These are phyloP conservation scores for Endoconidiophora laricicola DNA, from an alignment of 2,329 filamentous ascomycete genomes.

Conservation along the genomic window DNA sequence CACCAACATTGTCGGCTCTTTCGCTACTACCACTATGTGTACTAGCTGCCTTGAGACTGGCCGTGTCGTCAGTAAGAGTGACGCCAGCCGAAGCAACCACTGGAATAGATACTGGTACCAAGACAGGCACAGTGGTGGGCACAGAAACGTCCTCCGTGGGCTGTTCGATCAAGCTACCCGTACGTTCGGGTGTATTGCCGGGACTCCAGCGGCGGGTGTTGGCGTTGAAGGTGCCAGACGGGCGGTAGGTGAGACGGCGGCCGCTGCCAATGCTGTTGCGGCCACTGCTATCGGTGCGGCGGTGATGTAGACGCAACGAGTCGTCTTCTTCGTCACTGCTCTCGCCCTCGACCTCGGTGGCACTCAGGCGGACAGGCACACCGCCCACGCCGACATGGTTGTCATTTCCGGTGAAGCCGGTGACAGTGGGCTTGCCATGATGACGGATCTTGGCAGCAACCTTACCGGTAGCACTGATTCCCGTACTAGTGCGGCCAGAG, in stretches of 20 bases:
- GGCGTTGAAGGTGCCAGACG: slow-evolving; percentile 30
- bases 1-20: slow-evolving; percentile 42
- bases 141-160: slow-evolving; percentile 4
- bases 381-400: slow-evolving; percentile 62
- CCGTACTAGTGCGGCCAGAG: slow-evolving; percentile 42
- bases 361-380: slow-evolving; percentile 79
- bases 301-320: slow-evolving; percentile 38
- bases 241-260: slow-evolving; percentile 33
- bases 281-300: slow-evolving; percentile 58
- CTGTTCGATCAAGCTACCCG: slow-evolving; percentile 32
- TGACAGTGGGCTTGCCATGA: slow-evolving; percentile 62
- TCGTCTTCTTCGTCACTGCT: slow-evolving; percentile 62
- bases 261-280: slow-evolving; percentile 48
- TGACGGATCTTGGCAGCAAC: slow-evolving; percentile 79
- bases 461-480: slow-evolving; percentile 42
- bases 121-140: background rate
- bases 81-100: slow-evolving; percentile 11
- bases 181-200: slow-evolving; percentile 37
- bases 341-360: slow-evolving; percentile 85
- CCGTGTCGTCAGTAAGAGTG: slow-evolving; percentile 23
- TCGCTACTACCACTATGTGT: slow-evolving; percentile 42
- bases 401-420: slow-evolving; percentile 60
- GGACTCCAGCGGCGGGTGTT: slow-evolving; percentile 33
- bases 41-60: slow-evolving; percentile 33
- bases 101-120: background rate